Conservation (phyloP, 2,329 filamentous ascomycete genomes). For the Neofusicoccum parvum region DNA sequence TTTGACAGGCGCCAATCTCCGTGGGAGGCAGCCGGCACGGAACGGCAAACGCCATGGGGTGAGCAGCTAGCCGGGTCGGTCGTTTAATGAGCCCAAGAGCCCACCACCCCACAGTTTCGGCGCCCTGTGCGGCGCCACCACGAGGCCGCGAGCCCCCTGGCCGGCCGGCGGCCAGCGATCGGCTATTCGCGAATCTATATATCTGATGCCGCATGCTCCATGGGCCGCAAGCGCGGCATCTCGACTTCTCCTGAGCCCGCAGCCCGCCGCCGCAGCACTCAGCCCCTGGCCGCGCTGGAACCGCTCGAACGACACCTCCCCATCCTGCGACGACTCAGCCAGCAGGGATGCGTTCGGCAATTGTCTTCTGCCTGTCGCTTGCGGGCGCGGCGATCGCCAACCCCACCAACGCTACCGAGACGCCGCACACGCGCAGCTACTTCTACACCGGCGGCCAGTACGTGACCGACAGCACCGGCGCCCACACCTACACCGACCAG, state of each 20-base stretch:
- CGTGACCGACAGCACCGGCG: neutral
- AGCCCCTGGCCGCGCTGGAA: no score
- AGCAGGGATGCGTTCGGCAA: constrained; percentile 6
- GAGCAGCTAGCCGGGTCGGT: neutral
- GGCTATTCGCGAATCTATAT: constrained; percentile 17
- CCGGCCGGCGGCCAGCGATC: neutral
- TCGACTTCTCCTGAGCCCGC: neutral
- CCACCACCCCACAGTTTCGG: constrained; percentile 5
- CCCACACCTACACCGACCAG: constrained; percentile 23
- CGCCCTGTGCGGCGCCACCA: neutral
- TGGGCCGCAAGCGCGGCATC: neutral
- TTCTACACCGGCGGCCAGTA: constrained; percentile 34
- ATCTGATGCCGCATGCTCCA: neutral
- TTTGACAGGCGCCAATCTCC: constrained; percentile 1
- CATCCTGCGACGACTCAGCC: neutral
- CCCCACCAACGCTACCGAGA: neutral
- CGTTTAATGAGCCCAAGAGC: neutral
- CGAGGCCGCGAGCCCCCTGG: neutral
- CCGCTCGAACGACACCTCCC: neutral
- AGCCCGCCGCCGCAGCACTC: no score
- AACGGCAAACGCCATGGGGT: constrained; percentile 6
- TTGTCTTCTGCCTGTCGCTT: neutral
- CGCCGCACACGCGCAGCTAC: constrained; percentile 25
- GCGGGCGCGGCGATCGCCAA: constrained; percentile 2
- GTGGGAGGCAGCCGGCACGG: neutral